A percentile compares a stretch with the other conserved stretches of the same genome.
Conservation (phyloP, 805 yeast species). For the Debaryomyces maramus region DNA sequence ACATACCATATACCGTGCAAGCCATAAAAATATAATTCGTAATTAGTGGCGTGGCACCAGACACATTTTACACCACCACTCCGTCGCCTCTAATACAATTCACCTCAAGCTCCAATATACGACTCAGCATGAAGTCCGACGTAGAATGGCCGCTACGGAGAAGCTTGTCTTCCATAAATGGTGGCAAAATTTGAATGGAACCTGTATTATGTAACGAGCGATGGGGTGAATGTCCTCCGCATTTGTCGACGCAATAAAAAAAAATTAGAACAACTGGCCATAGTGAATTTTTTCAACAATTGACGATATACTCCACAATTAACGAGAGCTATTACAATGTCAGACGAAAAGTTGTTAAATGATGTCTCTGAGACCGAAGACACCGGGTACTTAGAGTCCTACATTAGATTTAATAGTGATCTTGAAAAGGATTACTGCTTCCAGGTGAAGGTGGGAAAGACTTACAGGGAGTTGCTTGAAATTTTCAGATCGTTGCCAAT, state of each 20-base stretch:
- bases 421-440: conserved; percentile 88
- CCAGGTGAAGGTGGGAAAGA: conserved; percentile 59
- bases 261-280: background rate
- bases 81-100: too few relatives aligned
- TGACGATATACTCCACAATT: too few relatives aligned
- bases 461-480: conserved; percentile 57
- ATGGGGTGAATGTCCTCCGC: conserved; percentile 1
- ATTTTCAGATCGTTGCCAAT: conserved; percentile 71
- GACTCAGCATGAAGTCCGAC: too few relatives aligned
- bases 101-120: too few relatives aligned
- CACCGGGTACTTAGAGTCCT: conserved; percentile 46
- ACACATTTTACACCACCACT: too few relatives aligned
- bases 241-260: conserved; percentile 1
- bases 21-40: too few relatives aligned
- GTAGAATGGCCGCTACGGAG: too few relatives aligned
- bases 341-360: conserved; percentile 22
- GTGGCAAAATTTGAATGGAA: too few relatives aligned
- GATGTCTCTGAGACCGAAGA: conserved; percentile 26
- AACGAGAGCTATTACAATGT: background rate
- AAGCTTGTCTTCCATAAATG: too few relatives aligned
- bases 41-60: too few relatives aligned
- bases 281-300: too few relatives aligned
- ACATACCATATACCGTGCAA: too few relatives aligned
- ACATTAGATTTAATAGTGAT: conserved; percentile 82
- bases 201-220: background rate